phyloP scores from a whole-genome alignment of 2,329 filamentous ascomycete genomes.

The Cadophora sp. region DNA sequence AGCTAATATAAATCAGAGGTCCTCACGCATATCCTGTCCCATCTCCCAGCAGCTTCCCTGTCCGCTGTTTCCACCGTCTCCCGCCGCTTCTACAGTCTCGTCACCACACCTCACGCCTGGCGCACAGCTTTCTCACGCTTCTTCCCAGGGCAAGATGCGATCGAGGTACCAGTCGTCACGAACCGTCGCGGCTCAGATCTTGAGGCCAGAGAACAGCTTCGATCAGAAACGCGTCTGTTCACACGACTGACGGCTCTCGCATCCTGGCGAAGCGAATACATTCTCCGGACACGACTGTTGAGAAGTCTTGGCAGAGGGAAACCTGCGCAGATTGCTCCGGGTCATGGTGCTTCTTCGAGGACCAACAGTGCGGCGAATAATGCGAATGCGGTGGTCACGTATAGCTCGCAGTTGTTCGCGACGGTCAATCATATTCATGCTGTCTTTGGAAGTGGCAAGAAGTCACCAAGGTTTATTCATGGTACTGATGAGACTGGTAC shows the following conservation, averaged over 20 bases:
- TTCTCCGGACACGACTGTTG: constrained; percentile 83
- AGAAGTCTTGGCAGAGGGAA: constrained; percentile 84
- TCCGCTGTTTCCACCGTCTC: constrained; percentile 85
- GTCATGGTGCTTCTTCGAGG: constrained; percentile 60
- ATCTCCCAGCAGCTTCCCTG: constrained; percentile 85
- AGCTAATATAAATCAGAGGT: constrained; percentile 69
- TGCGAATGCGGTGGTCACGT: constrained; percentile 78
- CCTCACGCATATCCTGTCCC: constrained; percentile 87
- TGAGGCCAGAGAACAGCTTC: constrained; percentile 60
- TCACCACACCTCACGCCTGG: constrained; percentile 94
- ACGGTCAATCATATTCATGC: constrained; percentile 82
- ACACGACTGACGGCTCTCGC: constrained; percentile 80
- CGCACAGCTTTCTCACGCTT: constrained; percentile 89
- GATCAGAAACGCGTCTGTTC: constrained; percentile 80
- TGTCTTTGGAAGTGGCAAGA: constrained; percentile 76
- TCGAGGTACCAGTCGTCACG: constrained; percentile 48
- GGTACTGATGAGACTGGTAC: constrained; percentile 80
- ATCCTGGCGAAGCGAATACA: constrained; percentile 97
- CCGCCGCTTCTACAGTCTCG: constrained; percentile 82
- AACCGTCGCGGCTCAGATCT: constrained; percentile 51
- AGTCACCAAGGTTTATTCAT: constrained; percentile 80
- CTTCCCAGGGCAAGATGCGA: constrained; percentile 77
- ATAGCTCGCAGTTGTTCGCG: constrained; percentile 82
- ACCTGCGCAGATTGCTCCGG: constrained; percentile 63
- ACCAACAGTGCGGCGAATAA: constrained; percentile 58